Evolutionary conservation across 306 rosid genomes (phyloP).

Genomic region (Vachellia pachyceras): DNA sequence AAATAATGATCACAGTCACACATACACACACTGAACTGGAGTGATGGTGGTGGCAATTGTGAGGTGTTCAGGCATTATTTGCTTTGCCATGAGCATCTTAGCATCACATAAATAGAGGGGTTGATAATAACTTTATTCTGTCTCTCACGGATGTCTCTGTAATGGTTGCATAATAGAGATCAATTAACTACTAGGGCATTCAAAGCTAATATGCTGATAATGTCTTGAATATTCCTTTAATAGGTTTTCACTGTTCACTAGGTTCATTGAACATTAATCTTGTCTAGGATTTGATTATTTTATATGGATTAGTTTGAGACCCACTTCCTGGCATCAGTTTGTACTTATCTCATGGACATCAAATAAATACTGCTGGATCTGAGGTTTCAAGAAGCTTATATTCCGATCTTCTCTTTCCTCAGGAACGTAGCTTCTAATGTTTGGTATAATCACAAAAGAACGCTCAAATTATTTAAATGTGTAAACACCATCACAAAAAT

Average conservation of each 20-base stretch:
- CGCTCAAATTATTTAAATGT: no score
- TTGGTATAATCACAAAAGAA: slow-evolving; percentile 1
- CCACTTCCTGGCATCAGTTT: slow-evolving; percentile 30
- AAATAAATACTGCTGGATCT: slow-evolving; percentile 8
- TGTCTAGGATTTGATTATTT: slow-evolving; percentile 37
- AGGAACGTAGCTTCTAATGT: neutral
- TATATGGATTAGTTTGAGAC: slow-evolving; percentile 26
- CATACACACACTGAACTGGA: slow-evolving; percentile 1
- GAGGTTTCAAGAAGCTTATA: slow-evolving; percentile 30
- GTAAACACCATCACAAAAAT: neutral
- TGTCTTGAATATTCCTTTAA: slow-evolving; percentile 20
- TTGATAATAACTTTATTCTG: neutral
- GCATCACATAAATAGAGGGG: slow-evolving; percentile 19
- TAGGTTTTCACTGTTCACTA: slow-evolving; percentile 11
- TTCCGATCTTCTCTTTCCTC: slow-evolving; percentile 10
- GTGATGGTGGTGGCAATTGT: slow-evolving; percentile 23
- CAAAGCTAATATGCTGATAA: slow-evolving; percentile 7
- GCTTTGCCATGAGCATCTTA: slow-evolving; percentile 26
- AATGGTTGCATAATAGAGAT: slow-evolving; percentile 28
- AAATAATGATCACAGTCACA: no score
- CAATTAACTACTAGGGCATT: slow-evolving; percentile 26
- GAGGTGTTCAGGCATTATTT: slow-evolving; percentile 24
- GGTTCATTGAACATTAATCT: slow-evolving; percentile 37
- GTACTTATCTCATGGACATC: neutral
- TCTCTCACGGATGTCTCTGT: neutral